These are phyloP conservation scores for Mortierella sp. DNA, from an alignment of 371 early-diverging fungal genomes.

Conservation along the genomic window DNA sequence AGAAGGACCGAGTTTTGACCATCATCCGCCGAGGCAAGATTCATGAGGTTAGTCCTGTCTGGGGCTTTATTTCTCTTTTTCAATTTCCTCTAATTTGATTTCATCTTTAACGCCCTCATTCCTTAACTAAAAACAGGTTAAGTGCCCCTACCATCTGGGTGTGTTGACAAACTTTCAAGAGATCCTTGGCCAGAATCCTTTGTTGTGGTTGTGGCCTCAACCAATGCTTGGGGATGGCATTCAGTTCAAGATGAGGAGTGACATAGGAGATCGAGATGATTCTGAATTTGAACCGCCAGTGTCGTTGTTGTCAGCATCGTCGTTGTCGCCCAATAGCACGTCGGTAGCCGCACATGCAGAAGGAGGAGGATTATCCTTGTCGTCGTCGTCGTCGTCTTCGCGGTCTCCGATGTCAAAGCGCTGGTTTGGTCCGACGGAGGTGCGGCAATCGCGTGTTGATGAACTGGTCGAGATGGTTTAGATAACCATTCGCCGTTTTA, in stretches of 20 bases:
- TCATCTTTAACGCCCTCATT: neutral
- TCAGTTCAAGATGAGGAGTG: slow-evolving; percentile 66
- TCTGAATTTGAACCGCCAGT: neutral
- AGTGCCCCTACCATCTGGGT: slow-evolving; percentile 96
- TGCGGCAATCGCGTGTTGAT: neutral
- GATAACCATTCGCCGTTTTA: neutral
- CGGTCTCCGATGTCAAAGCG: neutral
- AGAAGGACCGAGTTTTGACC: slow-evolving; percentile 66
- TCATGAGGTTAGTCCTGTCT: slow-evolving; percentile 28
- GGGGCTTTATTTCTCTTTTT: neutral
- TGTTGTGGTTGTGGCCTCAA: slow-evolving; percentile 84
- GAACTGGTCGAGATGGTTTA: slow-evolving; percentile 1
- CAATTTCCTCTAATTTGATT: no score
- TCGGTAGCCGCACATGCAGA: neutral
- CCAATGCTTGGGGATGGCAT: slow-evolving; percentile 80
- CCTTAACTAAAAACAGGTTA: slow-evolving; percentile 58
- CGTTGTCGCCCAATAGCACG: neutral
- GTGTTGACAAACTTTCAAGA: slow-evolving; percentile 77
- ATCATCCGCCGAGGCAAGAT: slow-evolving; percentile 47
- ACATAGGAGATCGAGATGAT: neutral
- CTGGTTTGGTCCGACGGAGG: slow-evolving; percentile 2
- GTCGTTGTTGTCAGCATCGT: neutral
- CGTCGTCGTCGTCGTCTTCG: neutral
- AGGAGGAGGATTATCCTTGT: no score
- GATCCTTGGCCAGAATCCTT: slow-evolving; percentile 79